Evolutionary conservation across 1,139 yeast genomes (phyloP).

Genomic region (Pichia sp.): DNA sequence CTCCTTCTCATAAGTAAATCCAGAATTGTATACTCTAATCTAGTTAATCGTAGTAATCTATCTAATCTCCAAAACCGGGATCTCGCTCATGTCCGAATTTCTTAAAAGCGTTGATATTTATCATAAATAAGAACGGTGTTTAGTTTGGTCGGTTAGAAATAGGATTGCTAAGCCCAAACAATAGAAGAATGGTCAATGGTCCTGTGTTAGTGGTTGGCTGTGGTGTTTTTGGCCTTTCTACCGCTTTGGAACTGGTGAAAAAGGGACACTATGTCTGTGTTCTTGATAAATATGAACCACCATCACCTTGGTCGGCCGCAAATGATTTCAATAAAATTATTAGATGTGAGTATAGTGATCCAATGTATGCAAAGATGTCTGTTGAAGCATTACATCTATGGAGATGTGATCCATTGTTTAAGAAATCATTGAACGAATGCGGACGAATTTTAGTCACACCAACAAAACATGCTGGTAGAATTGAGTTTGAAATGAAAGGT

Average conservation of each 20-base stretch:
- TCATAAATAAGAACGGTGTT: background rate
- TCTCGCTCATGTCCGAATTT: slow-evolving; percentile 3
- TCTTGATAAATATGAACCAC: slow-evolving; percentile 38
- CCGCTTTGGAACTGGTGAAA: slow-evolving; percentile 31
- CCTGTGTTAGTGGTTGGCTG: slow-evolving; percentile 27
- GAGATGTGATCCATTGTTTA: slow-evolving; percentile 34
- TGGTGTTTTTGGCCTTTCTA: slow-evolving; percentile 38
- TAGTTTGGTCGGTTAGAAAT: too few relatives aligned
- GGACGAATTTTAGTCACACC: slow-evolving; percentile 32
- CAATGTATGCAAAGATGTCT: slow-evolving; percentile 35
- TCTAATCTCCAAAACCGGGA: background rate
- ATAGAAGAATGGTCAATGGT: slow-evolving; percentile 11
- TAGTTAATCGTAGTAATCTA: too few relatives aligned
- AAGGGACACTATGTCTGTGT: slow-evolving; percentile 29
- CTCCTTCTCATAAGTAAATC: too few relatives aligned
- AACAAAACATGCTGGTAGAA: slow-evolving; percentile 15
- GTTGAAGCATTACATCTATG: slow-evolving; percentile 38
- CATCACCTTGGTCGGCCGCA: slow-evolving; percentile 46
- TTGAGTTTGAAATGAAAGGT: slow-evolving; percentile 17
- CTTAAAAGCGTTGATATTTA: too few relatives aligned
- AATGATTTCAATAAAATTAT: slow-evolving; percentile 44
- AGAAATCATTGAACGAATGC: slow-evolving; percentile 32
- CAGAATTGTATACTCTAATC: too few relatives aligned
- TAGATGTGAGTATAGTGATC: slow-evolving; percentile 38
- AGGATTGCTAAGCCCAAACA: background rate